These are phyloP conservation scores for Hypoxylon fragiforme DNA, from an alignment of 495 filamentous ascomycete species.

Conservation along the genomic window DNA sequence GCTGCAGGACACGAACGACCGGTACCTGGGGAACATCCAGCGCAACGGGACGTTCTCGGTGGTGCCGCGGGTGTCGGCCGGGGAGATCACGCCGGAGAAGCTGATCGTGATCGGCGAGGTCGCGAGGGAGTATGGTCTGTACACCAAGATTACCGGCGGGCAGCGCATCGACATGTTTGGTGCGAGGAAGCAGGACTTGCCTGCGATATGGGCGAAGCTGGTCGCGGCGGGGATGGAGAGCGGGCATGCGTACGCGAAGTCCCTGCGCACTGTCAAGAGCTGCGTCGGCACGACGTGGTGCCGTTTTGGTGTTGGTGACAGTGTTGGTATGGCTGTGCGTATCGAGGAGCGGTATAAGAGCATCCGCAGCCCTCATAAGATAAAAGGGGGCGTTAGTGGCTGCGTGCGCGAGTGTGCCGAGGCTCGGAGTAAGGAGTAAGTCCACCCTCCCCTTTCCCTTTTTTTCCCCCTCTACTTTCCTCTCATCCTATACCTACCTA, in stretches of 20 bases:
- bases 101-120: conserved; percentile 87
- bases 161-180: conserved; percentile 97
- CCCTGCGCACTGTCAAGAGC: conserved; percentile 87
- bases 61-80: conserved; percentile 80
- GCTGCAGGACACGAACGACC: conserved; percentile 92
- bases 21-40: conserved; percentile 93
- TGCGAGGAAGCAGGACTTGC: conserved; percentile 86
- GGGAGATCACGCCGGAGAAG: conserved; percentile 91
- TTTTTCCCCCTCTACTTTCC: neutral
- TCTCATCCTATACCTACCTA: too few species aligned
- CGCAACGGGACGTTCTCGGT: conserved; percentile 93
- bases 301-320: conserved; percentile 89
- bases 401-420: conserved; percentile 95
- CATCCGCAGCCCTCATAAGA: conserved; percentile 86
- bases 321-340: conserved; percentile 93
- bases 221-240: conserved; percentile 93
- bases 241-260: conserved; percentile 94
- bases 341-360: conserved; percentile 95
- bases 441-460: conserved; percentile 5
- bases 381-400: conserved; percentile 90
- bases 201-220: conserved; percentile 84
- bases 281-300: conserved; percentile 98
- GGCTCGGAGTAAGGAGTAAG: conserved; percentile 91
- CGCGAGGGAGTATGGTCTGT: conserved; percentile 84
- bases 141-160: conserved; percentile 94